Base-by-base conservation (phyloP, 1,284 basidiomycete species). In the Sutorius eximius region DNA sequence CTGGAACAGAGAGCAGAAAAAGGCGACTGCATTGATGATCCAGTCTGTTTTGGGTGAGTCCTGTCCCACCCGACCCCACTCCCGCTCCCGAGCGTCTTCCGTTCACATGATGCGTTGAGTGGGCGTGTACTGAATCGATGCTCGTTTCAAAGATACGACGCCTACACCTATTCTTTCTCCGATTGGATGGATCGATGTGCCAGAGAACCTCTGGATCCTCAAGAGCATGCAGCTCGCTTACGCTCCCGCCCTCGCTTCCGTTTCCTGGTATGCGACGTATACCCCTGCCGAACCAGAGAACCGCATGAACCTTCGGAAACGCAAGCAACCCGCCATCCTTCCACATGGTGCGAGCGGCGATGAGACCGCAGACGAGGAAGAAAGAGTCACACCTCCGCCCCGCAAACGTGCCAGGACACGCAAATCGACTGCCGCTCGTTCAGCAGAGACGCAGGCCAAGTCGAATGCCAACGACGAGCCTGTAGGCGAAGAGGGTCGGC, bases 161-260 rank as follows among this genome's bases (percentile, higher is more conserved):
- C 67, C 67, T 4, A 66, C 64, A 13, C 67, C 67, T 11, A 72
- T 69, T 34, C 65, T 72, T n/a, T 68, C 67, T 30, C 70, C 67
- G 56, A 71, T 72, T 58, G 70, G 58, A 45, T 69, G 67, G 67
- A 69, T 69, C 42, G 67, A 70, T 18, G 51, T 59, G 13, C 68
- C 64, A 29, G 69, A 69, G 55, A 69, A 69, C 51, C 70, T 69
- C 45, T 72, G 70, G 70, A 70, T 69, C 20, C 70, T 69, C 8
- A 59, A 54, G 44, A 69, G 62, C 51, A 67, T 70, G 49, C 67
- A 69, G 47, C 54, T 59, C 20, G 70, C 67, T 13, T 69, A 71
- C 47, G 59, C 61, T 0, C 55, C 59, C n/a, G 56, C 56, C 0
- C 70, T 69, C 29, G 56, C 67, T 16, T 51, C 59, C 2, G 27